A percentile compares a stretch with the other conserved stretches of the same genome.
Conservation (phyloP, 768 basidiomycete species). For the Collybia mongolica region DNA sequence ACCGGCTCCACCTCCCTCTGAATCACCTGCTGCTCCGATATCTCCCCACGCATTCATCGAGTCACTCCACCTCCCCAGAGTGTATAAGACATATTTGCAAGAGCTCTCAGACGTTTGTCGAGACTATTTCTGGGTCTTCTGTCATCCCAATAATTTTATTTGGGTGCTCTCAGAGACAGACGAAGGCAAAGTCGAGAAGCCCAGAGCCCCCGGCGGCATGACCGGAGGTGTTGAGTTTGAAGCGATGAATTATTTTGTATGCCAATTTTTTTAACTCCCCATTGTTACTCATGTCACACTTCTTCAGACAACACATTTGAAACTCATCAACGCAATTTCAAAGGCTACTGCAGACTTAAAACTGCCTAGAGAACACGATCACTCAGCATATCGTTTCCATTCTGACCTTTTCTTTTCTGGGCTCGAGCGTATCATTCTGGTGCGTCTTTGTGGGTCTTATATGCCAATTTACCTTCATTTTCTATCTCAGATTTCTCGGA, state of each 20-base stretch:
- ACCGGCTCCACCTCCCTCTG: conserved; percentile 62
- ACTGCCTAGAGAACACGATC: conserved; percentile 64
- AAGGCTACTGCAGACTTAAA: conserved; percentile 63
- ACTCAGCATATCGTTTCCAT: conserved; percentile 83
- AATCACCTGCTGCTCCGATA: conserved; percentile 59
- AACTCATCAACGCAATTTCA: conserved; percentile 79
- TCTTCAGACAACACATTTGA: conserved; percentile 81
- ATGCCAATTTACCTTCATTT: background rate
- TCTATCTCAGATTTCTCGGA: conserved; percentile 75
- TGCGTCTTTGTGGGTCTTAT: conserved; percentile 33
- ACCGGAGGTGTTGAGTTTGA: conserved; percentile 98
- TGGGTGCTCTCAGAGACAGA: conserved; percentile 87
- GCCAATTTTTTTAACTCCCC: conserved; percentile 25
- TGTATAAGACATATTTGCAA: conserved; percentile 79
- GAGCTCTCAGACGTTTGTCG: conserved; percentile 89
- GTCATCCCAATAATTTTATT: conserved; percentile 90
- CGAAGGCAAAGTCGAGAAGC: conserved; percentile 82
- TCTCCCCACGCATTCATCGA: conserved; percentile 83
- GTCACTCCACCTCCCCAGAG: conserved; percentile 61
- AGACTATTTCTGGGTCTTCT: conserved; percentile 97
- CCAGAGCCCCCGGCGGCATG: conserved; percentile 95
- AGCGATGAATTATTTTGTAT: conserved; percentile 92
- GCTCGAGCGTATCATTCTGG: conserved; percentile 86
- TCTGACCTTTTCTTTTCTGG: conserved; percentile 87
- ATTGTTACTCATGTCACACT: background rate